phyloP scores from a whole-genome alignment of 495 filamentous ascomycete genomes.

The Xeromyces bisporus region DNA sequence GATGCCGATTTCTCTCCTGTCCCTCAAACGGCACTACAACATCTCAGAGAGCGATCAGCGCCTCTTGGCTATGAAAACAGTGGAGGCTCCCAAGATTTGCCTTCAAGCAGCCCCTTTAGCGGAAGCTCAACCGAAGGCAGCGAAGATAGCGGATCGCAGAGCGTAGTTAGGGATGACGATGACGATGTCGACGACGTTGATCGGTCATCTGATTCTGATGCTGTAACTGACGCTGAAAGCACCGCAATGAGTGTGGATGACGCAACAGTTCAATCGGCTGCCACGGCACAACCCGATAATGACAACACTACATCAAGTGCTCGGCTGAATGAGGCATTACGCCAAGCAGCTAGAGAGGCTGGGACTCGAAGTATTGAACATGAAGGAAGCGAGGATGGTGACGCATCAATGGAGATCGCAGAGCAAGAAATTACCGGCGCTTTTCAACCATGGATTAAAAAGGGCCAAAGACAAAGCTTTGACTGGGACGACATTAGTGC shows the following conservation, averaged over 20 bases:
- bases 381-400: slow-evolving; percentile 32
- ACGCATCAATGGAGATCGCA: slow-evolving; percentile 56
- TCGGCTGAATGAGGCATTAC: slow-evolving; percentile 58
- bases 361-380: slow-evolving; percentile 45
- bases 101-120: slow-evolving; percentile 71
- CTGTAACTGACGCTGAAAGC: slow-evolving; percentile 50
- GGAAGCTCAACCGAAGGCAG: slow-evolving; percentile 42
- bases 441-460: slow-evolving; percentile 51
- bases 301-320: slow-evolving; percentile 45
- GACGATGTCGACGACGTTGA: slow-evolving; percentile 34
- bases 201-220: slow-evolving; percentile 26
- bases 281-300: slow-evolving; percentile 34
- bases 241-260: slow-evolving; percentile 63
- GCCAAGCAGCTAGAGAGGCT: slow-evolving; percentile 55
- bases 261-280: slow-evolving; percentile 47
- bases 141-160: slow-evolving; percentile 35
- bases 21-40: slow-evolving; percentile 49
- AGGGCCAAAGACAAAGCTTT: slow-evolving; percentile 27
- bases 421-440: slow-evolving; percentile 66
- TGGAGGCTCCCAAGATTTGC: slow-evolving; percentile 31
- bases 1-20: slow-evolving; percentile 48
- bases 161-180: slow-evolving; percentile 31
- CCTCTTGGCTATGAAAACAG: slow-evolving; percentile 8
- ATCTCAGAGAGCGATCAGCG: slow-evolving; percentile 16
- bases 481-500: slow-evolving; percentile 33